Base-by-base conservation (phyloP, 192 early-diverging fungal genomes). In the Linnemannia hyalina region DNA sequence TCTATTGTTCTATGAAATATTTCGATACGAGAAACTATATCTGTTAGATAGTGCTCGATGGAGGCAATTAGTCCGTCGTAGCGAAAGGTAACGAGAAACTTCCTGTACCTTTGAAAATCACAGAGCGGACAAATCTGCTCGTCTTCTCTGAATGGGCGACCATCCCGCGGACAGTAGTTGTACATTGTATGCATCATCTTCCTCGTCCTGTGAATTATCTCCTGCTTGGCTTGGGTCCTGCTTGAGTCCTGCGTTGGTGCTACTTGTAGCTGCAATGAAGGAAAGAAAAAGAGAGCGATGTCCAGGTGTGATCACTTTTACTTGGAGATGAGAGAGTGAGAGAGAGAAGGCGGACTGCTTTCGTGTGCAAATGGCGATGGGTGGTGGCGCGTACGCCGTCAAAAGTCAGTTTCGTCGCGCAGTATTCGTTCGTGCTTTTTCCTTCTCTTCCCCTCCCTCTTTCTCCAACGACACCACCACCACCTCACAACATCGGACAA, bases 81-180 rank as follows among this genome's bases (percentile, higher is more conserved):
- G 11, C 10, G 10, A 32, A 32, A 15, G 13, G 32, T 3, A 32
- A 10, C 8, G 3, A 32, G 29, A 11, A 11, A 10, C 29, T 13
- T 65, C 11, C 29, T 41, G 23, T 69, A 86, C 84, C 84, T 86
- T 75, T 86, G 84, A 75, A 80, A 86, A 72, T 78, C 79, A 68
- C 84, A 86, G 3, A 81, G 71, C 1, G 80, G 84, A 63, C 84
- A 86, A 47, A 86, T 81, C 76, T 78, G 84, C 26, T 86, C 84
- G 42, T 81, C 70, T 44, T 81, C 84, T n/a, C 78, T 60, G 52
- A 86, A 86, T 20, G 70, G 78, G 35, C 84, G 69, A 23, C 84
- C 84, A 81, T 86, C 84, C 15, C 84, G 79, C 22, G 84, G 84
- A 70, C 84, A 86, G 42, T 86, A 86, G 57, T 81, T 86, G 75